Base-by-base conservation (phyloP, 2,329 filamentous ascomycete species). In the Hypoxylon sp. region DNA sequence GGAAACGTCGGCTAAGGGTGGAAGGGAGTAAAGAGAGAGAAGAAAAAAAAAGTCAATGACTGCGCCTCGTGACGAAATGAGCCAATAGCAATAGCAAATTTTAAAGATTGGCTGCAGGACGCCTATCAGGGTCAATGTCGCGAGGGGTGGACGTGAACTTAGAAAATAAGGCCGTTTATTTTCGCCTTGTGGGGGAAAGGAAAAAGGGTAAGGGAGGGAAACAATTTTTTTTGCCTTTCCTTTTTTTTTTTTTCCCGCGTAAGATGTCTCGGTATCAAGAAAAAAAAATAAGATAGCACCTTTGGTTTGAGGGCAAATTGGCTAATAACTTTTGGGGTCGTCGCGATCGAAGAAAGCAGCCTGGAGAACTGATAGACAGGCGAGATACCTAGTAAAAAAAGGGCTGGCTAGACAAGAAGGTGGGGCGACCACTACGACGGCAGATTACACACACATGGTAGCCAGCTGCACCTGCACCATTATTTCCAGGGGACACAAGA, bases 21-120 rank as follows among this genome's bases (percentile, higher is more conserved):
- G 50, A 60, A 64, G 52, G 53, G 51, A 41, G 46, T 23, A 58
- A 63, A 63, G 58, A 53, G n/a, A n/a, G n/a, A n/a, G n/a, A n/a
- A 48, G 38, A 61, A 28, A 67, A 65, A 71, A 71, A 72, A 67
- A 65, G 70, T 70, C 59, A 66, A 69, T 68, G 63, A 68, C 71
- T 71, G 74, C 68, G 72, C 73, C 74, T 73, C 72, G 72, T 70
- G 69, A 71, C 69, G 68, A 70, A 67, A 70, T 68, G 61, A 63
- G 55, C 72, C 73, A 74, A 74, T 74, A 63, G 65, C 63, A 68
- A 66, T 46, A 63, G 51, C 67, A 71, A 68, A 67, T 67, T 65
- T 70, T 69, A 59, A 67, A 69, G 68, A 71, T 71, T 67, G 63
- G 65, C 66, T 71, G 68, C 66, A 71, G 68, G 65, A 67, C 62